Evolutionary conservation across 1,284 basidiomycete genomes (phyloP).

Genomic region (Ustilago cynodontis): DNA sequence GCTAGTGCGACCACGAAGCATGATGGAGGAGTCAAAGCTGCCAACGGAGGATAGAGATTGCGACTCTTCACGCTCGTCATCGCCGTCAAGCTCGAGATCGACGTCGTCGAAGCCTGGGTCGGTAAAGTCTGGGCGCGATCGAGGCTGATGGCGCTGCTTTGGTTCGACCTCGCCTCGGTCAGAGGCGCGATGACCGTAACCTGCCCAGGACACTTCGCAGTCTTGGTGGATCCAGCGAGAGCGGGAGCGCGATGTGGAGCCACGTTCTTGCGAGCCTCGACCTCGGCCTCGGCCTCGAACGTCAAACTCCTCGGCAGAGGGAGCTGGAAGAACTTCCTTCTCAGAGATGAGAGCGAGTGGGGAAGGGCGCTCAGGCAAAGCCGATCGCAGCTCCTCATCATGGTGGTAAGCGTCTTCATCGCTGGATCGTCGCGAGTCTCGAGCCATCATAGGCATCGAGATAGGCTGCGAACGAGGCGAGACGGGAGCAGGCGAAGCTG

Average conservation of each 20-base stretch:
- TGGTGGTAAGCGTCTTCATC: conserved; percentile 35
- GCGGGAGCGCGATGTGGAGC: conserved; percentile 38
- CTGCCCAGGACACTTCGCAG: conserved; percentile 50
- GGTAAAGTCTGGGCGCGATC: conserved; percentile 21
- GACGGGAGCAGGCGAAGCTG: conserved; percentile 27
- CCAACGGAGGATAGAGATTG: conserved; percentile 36
- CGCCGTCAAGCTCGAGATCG: conserved; percentile 58
- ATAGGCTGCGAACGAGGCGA: conserved; percentile 48
- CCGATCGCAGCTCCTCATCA: conserved; percentile 45
- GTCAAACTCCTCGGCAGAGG: conserved; percentile 1
- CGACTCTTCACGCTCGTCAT: conserved; percentile 42
- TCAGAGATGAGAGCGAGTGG: conserved; percentile 37
- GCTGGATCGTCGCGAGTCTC: conserved; percentile 26
- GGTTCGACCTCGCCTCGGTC: conserved; percentile 30
- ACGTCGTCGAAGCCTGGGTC: conserved; percentile 59
- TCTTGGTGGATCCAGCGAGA: conserved; percentile 30
- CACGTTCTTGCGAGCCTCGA: conserved; percentile 44
- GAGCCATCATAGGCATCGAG: conserved; percentile 35
- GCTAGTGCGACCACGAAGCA: conserved; percentile 20
- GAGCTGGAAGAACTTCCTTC: conserved; percentile 10
- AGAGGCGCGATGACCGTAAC: conserved; percentile 44
- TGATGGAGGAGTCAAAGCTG: conserved; percentile 22
- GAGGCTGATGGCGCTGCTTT: conserved; percentile 16
- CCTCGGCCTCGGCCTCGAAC: conserved; percentile 23
- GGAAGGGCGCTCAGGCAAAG: conserved; percentile 36